Evolutionary conservation across 805 yeast genomes (phyloP), one percentile per base, ranked within the genome.

Genomic region (Myxozyma mucilagina): DNA sequence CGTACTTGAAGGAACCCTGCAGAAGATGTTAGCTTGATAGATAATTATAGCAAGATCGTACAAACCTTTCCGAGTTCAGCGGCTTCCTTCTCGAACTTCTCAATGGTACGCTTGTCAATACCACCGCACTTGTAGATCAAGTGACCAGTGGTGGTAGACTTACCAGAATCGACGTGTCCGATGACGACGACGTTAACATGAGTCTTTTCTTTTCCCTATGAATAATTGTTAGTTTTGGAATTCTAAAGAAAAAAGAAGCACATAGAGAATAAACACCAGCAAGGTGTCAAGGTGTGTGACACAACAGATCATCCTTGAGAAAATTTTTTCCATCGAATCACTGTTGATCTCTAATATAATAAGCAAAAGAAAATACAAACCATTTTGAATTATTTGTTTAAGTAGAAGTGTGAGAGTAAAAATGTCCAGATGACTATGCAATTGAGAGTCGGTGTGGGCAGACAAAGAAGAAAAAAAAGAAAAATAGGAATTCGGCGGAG

Each of bases 141-240:
- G 87, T 92, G 97, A 83, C 97, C 97, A 80, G 98, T 92, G 82
- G 97, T 93, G 79, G 98, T 92, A 70, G 97, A 93, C 85, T 89
- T 89, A 84, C 93, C 93, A 76, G 97, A 92, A 84, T 93, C 98
- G 97, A 94, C 98, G 96, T 93, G 98, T 83, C 98, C 99, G 82
- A 93, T 93, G 80, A 94, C 98, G 82, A 94, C 99, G 84, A 93
- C 96, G 97, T 93, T 93, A 85, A 93, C 89, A 89, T 93, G 98
- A 82, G 84, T 77, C 88, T 93, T 66, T 24, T 64, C 67, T 38
- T 64, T 64, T 48, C 67, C 67, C 67, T 64, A 53, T 38, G 43
- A 24, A n/a, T 20, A 14, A 10, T n/a, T 36, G 41, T 38, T 32
- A 50, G 44, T 16, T 35, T 16, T 1, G 13, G 11, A 13, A 6